Evolutionary conservation across 176 grass and related monocot species (phyloP).

Genomic region (Tuctoria greenei): DNA sequence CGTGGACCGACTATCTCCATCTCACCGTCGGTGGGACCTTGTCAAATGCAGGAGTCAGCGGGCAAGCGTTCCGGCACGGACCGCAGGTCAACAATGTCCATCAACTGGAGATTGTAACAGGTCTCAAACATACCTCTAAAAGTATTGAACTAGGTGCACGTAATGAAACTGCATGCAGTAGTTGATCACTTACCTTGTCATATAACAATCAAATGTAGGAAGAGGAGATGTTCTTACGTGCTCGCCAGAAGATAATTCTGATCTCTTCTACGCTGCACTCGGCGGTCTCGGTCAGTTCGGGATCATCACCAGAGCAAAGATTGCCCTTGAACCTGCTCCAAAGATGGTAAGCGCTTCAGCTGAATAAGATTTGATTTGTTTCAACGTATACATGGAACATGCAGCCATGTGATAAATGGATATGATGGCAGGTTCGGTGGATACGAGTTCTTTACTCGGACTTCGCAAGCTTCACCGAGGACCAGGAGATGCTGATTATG

Average conservation of each 20-base stretch:
- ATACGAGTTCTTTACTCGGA: conserved; percentile 89
- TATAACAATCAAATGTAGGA: conserved; percentile 58
- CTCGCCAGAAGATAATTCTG: conserved; percentile 66
- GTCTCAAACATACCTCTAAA: conserved; percentile 42
- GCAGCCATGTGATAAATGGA: conserved; percentile 14
- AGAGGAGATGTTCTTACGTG: conserved; percentile 71
- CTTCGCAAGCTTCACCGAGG: conserved; percentile 75
- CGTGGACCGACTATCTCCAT: conserved; percentile 94
- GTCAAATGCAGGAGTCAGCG: conserved; percentile 86
- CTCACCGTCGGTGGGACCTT: conserved; percentile 80
- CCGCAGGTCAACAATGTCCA: conserved; percentile 94
- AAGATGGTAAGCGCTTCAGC: conserved; percentile 65
- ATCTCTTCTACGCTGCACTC: conserved; percentile 78
- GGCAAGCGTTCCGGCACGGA: conserved; percentile 84
- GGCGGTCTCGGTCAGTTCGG: conserved; percentile 93
- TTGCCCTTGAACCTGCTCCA: conserved; percentile 81
- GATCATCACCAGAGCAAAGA: conserved; percentile 81
- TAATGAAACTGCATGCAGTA: background rate
- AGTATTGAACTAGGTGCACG: conserved; percentile 13
- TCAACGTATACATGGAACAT: background rate
- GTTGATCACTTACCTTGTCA: conserved; percentile 2
- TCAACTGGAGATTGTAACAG: conserved; percentile 88
- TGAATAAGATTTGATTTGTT: background rate
- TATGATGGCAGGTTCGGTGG: conserved; percentile 69
- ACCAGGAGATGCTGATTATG: conserved; percentile 88